Percentiles rank a stretch among this genome's conserved stretches.
These are phyloP conservation scores for Yamadazyma triangularis DNA, from an alignment of 1,139 yeast genomes.

Conservation along the genomic window DNA sequence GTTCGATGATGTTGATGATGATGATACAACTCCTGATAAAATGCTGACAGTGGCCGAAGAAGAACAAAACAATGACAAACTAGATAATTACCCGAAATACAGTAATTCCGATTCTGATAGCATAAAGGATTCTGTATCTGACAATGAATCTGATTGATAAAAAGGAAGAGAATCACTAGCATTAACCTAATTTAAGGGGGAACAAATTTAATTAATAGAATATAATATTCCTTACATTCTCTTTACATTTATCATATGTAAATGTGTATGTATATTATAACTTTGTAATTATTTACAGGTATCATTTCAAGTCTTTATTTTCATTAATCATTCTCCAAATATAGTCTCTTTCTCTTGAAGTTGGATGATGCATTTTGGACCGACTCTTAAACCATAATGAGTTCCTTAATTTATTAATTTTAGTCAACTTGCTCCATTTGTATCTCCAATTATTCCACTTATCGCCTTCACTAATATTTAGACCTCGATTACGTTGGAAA, in stretches of 20 bases:
- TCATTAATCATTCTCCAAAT: slow-evolving; percentile 76
- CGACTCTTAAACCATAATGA: background rate
- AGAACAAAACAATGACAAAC: slow-evolving; percentile 15
- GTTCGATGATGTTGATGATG: slow-evolving; percentile 34
- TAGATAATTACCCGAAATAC: slow-evolving; percentile 3
- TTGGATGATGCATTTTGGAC: slow-evolving; percentile 28
- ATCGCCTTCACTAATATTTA: background rate
- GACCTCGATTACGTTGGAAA: background rate
- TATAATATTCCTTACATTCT: too few species aligned
- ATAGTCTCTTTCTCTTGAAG: slow-evolving; percentile 49
- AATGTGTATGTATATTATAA: too few species aligned
- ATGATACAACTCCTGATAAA: slow-evolving; percentile 8
- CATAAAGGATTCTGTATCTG: too few species aligned
- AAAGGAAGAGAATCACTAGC: too few species aligned
- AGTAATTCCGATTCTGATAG: slow-evolving; percentile 2
- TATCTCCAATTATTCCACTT: background rate
- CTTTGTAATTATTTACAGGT: slow-evolving; percentile 7
- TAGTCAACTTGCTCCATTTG: background rate
- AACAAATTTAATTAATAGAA: too few species aligned
- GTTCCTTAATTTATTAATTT: too few species aligned
- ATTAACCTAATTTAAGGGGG: too few species aligned
- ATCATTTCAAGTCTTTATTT: slow-evolving; percentile 30
- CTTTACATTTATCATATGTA: too few species aligned
- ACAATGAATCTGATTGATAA: too few species aligned
- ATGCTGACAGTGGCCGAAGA: too few species aligned